A percentile compares a stretch with the other conserved stretches of the same genome.
Evolutionary conservation across 2,329 filamentous ascomycete genomes (phyloP).

Genomic region (Microsporum audouinii): DNA sequence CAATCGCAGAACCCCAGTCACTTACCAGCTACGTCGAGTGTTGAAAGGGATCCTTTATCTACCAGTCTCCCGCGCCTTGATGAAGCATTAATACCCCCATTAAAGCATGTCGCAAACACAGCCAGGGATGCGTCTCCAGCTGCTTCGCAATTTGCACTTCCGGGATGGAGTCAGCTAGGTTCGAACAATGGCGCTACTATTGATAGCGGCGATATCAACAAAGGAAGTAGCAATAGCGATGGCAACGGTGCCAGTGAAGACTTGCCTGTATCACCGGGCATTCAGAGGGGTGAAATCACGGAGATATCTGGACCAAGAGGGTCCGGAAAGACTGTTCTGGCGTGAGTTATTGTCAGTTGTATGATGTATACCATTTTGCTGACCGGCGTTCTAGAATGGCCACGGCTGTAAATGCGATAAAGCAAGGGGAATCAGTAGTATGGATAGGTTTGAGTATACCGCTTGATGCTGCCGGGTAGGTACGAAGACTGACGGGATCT

Average conservation of each 20-base stretch:
- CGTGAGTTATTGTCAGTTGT: constrained; percentile 41
- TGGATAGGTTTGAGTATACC: constrained; percentile 63
- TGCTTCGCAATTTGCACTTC: not conserved
- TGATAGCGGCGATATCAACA: not conserved
- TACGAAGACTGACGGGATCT: not conserved
- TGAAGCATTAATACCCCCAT: constrained; percentile 9
- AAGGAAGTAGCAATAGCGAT: not conserved
- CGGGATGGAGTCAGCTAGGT: constrained; percentile 3
- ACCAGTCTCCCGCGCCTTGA: constrained; percentile 49
- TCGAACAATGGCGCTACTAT: not conserved
- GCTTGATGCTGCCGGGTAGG: not conserved
- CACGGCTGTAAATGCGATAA: constrained; percentile 52
- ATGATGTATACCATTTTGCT: not conserved
- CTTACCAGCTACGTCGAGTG: not conserved
- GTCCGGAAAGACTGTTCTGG: constrained; percentile 71
- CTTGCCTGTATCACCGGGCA: constrained; percentile 41
- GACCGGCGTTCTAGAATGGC: constrained; percentile 49
- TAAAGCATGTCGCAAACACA: not conserved
- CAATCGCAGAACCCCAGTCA: not conserved
- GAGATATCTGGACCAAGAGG: constrained; percentile 85
- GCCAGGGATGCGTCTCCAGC: not conserved
- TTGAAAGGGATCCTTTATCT: constrained; percentile 31
- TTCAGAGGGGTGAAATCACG: constrained; percentile 65
- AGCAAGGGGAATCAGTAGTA: constrained; percentile 51
- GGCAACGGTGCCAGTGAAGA: not conserved